phyloP scores from a whole-genome alignment of 345 rosid species.

The Anacardium occidentale region DNA sequence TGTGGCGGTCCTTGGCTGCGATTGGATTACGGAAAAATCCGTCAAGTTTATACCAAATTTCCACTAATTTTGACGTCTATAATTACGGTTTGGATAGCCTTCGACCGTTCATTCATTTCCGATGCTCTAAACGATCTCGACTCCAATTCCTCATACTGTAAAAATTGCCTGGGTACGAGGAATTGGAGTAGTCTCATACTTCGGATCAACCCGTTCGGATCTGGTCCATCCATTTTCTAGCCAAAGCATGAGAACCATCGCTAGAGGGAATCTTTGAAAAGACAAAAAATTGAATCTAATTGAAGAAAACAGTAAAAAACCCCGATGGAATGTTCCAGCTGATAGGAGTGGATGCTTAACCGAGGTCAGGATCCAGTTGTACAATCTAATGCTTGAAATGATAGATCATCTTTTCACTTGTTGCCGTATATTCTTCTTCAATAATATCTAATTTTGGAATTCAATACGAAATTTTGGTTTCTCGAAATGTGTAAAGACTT shows the following conservation, averaged over 20 bases:
- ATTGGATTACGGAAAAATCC: too few species aligned
- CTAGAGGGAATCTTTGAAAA: constrained; percentile 19
- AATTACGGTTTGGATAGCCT: too few species aligned
- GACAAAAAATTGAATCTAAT: constrained; percentile 17
- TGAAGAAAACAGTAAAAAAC: not conserved
- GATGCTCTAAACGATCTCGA: too few species aligned
- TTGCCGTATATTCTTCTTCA: constrained; percentile 10
- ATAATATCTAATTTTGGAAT: too few species aligned
- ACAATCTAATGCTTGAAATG: constrained; percentile 5
- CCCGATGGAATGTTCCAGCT: constrained; percentile 12
- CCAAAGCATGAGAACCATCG: constrained; percentile 17
- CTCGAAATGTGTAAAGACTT: too few species aligned
- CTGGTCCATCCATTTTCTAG: not conserved
- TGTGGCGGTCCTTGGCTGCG: not conserved
- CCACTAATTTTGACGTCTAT: too few species aligned
- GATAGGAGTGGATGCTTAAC: constrained; percentile 27
- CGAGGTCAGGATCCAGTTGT: not conserved
- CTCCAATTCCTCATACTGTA: too few species aligned
- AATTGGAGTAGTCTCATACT: not conserved
- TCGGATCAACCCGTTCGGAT: not conserved
- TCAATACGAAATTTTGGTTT: too few species aligned
- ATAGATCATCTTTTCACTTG: constrained; percentile 10
- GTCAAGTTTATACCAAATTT: too few species aligned
- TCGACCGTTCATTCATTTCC: too few species aligned
- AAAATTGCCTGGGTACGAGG: too few species aligned